Evolutionary conservation across 805 yeast genomes (phyloP).

Genomic region (Candida easanensis): DNA sequence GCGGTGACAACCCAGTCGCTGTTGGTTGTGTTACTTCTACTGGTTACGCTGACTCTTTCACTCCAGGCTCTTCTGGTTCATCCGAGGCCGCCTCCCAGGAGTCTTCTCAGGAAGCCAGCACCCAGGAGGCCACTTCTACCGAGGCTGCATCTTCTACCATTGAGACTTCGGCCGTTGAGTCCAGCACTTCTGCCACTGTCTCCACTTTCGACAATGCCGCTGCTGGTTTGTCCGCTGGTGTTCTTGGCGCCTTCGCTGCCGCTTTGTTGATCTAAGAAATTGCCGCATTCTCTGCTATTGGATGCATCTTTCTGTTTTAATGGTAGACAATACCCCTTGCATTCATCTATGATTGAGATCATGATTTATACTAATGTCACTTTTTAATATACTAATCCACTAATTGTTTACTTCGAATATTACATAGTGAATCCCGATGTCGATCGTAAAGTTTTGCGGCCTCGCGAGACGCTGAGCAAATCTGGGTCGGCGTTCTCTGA

Average conservation of each 20-base stretch:
- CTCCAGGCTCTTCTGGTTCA: conserved; percentile 7
- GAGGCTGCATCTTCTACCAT: conserved; percentile 5
- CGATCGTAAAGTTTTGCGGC: too few relatives aligned
- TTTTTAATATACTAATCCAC: too few relatives aligned
- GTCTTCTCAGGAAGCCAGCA: neutral
- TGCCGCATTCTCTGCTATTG: too few relatives aligned
- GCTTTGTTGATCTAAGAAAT: conserved; percentile 3
- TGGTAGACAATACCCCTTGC: too few relatives aligned
- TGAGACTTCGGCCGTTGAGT: conserved; percentile 23
- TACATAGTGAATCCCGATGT: too few relatives aligned
- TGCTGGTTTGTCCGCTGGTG: conserved; percentile 8
- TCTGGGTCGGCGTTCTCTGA: too few relatives aligned
- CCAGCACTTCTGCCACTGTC: conserved; percentile 25
- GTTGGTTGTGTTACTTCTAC: conserved; percentile 15
- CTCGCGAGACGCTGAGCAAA: too few relatives aligned
- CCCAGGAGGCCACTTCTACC: conserved; percentile 3
- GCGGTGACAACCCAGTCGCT: conserved; percentile 9
- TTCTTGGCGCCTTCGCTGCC: conserved; percentile 3
- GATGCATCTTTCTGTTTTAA: too few relatives aligned
- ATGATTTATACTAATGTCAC: too few relatives aligned
- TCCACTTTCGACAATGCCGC: conserved; percentile 10
- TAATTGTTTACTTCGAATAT: too few relatives aligned
- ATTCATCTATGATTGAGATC: too few relatives aligned
- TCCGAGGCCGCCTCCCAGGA: conserved; percentile 7
- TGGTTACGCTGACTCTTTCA: conserved; percentile 23